Evolutionary conservation across 208 protist species (phyloP), one percentile per base, ranked within the genome.

Genomic region (Leishmania turanica): DNA sequence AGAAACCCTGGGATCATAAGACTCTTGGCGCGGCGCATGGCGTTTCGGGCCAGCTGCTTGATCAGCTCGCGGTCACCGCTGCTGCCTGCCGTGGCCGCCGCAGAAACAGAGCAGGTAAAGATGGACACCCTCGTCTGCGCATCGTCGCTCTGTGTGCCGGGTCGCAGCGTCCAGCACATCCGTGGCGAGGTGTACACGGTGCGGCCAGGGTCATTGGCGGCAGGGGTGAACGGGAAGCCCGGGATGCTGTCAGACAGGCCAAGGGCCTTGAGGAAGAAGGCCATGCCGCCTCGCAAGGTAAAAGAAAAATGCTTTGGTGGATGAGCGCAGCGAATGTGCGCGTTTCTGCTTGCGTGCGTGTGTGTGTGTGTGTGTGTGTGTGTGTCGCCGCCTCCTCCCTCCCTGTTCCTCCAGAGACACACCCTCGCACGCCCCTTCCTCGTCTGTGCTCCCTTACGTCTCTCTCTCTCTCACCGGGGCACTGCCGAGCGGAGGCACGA

Each of bases 1-100:
- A 98, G 88, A 40, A 96, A 72, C 42, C 93, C 93, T 0, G 92
- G 93, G 21, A 97, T 84, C 66, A 93, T 78, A 37, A 98, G 81
- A 40, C 91, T 96, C 72, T 96, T 96, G 9, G 92, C 84, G 4
- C 88, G 86, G 40, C 93, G 94, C 83, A 96, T 83, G 15, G 88
- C 86, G 76, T 97, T 89, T 21, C 84, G 86, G 17, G 89, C 91
- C 37, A 96, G 68, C 70, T 89, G 88, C 65, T 79, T 80, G 3
- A 78, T 75, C 27, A 80, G 62, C 34, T 81, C 70, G 21, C 54
- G 78, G 78, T 65, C 78, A 74, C 75, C 64, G 56, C 77, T 24
- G 53, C 6, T 45, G 9, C 60, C 66, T 42, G 45, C 6, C 0
- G 66, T 42, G 21, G 78, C 79, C 2, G 65, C 71, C 0, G 75